These are phyloP conservation scores for Camellia sinensis DNA, from an alignment of 148 eudicot genomes.

Conservation along the genomic window DNA sequence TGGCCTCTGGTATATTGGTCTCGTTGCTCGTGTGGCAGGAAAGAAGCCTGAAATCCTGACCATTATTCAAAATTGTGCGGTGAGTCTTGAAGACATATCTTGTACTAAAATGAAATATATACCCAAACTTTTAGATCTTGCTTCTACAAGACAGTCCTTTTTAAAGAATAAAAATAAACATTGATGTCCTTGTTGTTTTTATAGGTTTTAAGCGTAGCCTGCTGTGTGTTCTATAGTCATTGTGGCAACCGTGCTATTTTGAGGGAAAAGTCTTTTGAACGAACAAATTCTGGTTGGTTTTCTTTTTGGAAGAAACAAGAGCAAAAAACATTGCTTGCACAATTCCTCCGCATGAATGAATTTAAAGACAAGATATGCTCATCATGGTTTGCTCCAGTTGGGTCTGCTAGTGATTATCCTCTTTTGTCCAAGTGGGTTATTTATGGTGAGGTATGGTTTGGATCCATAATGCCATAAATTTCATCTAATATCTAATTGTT, in stretches of 20 bases:
- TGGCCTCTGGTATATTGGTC: slow-evolving; percentile 97
- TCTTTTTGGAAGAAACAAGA: slow-evolving; percentile 83
- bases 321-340: slow-evolving; percentile 76
- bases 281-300: slow-evolving; percentile 67
- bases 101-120: background rate
- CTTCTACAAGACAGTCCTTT: slow-evolving; percentile 3
- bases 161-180: background rate
- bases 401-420: slow-evolving; percentile 98
- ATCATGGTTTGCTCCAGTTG: slow-evolving; percentile 99
- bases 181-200: slow-evolving; percentile 17
- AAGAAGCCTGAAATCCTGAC: slow-evolving; percentile 79
- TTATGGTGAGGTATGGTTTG: slow-evolving; percentile 80
- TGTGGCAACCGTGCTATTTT: slow-evolving; percentile 89
- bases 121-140: background rate
- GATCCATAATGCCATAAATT: slow-evolving; percentile 3
- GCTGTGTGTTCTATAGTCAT: slow-evolving; percentile 98
- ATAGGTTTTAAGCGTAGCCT: slow-evolving; percentile 93
- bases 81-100: slow-evolving; percentile 36
- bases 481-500: slow-evolving; percentile 11
- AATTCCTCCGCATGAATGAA: slow-evolving; percentile 76
- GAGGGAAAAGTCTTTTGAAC: slow-evolving; percentile 55
- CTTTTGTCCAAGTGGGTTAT: slow-evolving; percentile 97
- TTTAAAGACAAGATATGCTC: slow-evolving; percentile 87
- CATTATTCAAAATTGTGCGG: slow-evolving; percentile 94
- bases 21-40: slow-evolving; percentile 96